Evolutionary conservation across 2,329 filamentous ascomycete genomes (phyloP).

Genomic region (Diplodia scrobiculata): DNA sequence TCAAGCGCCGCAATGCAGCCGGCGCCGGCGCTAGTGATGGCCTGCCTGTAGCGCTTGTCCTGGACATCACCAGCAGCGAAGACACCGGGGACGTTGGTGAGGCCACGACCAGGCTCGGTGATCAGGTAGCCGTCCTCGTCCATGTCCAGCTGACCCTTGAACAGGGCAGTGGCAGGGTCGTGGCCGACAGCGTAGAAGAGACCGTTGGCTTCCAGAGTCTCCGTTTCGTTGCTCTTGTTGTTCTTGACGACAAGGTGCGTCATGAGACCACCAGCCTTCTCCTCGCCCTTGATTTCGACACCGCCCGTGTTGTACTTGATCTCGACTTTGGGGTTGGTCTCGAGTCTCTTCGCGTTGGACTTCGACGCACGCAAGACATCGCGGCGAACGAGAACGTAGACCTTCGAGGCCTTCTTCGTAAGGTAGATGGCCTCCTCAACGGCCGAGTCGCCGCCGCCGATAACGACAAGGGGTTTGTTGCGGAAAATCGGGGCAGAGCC

Average conservation of each 20-base stretch:
- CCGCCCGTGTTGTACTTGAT: conserved; percentile 83
- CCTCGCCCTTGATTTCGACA: conserved; percentile 80
- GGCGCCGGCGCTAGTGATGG: conserved; percentile 92
- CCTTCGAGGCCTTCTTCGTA: conserved; percentile 94
- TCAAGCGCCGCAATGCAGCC: conserved; percentile 95
- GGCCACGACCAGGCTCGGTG: conserved; percentile 83
- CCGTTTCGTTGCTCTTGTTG: conserved; percentile 70
- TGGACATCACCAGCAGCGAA: conserved; percentile 98
- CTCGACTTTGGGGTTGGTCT: conserved; percentile 83
- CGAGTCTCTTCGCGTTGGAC: conserved; percentile 85
- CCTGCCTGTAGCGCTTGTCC: conserved; percentile 97
- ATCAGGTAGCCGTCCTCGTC: conserved; percentile 90
- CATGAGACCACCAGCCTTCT: conserved; percentile 76
- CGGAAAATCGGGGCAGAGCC: conserved; percentile 96
- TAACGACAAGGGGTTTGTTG: conserved; percentile 92
- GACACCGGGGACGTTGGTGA: conserved; percentile 86
- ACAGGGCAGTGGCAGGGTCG: conserved; percentile 85
- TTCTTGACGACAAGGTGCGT: conserved; percentile 83
- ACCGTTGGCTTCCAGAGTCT: conserved; percentile 86
- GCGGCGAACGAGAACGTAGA: conserved; percentile 87
- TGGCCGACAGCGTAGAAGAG: conserved; percentile 98
- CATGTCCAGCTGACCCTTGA: conserved; percentile 86
- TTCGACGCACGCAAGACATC: conserved; percentile 84
- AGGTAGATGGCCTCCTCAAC: conserved; percentile 97
- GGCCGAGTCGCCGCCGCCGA: conserved; percentile 93